Base-by-base conservation (phyloP, 2,329 filamentous ascomycete genomes). In the Zalaria sp. region DNA sequence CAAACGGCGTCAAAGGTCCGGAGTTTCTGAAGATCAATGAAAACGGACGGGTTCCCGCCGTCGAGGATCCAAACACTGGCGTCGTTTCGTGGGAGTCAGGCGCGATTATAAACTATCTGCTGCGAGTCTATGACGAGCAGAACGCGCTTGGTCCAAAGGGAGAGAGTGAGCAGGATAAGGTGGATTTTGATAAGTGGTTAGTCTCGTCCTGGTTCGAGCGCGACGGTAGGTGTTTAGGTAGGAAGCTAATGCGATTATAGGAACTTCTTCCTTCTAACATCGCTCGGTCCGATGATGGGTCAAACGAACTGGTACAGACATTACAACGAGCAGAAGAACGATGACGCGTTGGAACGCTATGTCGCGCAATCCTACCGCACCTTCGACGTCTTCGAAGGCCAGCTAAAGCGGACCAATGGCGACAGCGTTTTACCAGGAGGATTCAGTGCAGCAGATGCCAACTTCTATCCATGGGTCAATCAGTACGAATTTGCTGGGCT, bases 11-110 rank as follows among this genome's bases (percentile, higher is more conserved):
- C 44, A 64, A 65, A 37, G 59, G 62, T 4, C 45, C 53, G 3
- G 37, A 40, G 0, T 69, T 62, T 47, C 46, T 60, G n/a, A 52
- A 56, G 11, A 60, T 68, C 50, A 68, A 65, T 47, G 58, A 62
- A 41, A 68, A 69, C 45, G 65, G 66, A 3, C 37, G 56, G 61
- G 41, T 64, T 2, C 64, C 60, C 2, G 59, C 62, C 28, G 52
- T 69, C 32, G 54, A 68, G 43, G 67, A 71, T 46, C 64, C 64
- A 44, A 69, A 65, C 35, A 60, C 55, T 10, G 60, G 58, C 43
- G 54, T 72, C 34, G 63, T 60, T 0, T 58, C 69, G 34, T 73
- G 66, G 63, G 68, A 72, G 50, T 66, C 63, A 10, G 66, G 65
- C 25, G 69, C 70, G 7, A 69, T 71, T 49, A 50, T 73, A 43